These are phyloP conservation scores for Mollisiaceae sp. DNA, from an alignment of 2,329 filamentous ascomycete species.

Conservation along the genomic window DNA sequence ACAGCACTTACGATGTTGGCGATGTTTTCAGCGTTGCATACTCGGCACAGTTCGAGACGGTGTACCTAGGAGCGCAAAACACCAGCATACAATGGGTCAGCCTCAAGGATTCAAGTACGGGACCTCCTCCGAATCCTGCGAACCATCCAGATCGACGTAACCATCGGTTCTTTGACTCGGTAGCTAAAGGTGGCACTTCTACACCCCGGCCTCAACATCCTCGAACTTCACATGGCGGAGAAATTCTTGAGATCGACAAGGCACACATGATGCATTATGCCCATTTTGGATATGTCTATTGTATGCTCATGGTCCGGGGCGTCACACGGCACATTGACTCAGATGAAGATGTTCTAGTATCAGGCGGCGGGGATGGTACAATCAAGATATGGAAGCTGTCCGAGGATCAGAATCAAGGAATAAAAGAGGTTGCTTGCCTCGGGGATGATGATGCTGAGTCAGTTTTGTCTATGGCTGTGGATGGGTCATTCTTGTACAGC, in stretches of 20 bases:
- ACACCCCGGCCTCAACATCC: conserved; percentile 65
- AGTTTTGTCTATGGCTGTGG: conserved; percentile 79
- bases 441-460: conserved; percentile 67
- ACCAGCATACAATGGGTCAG: conserved; percentile 94
- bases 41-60: conserved; percentile 76
- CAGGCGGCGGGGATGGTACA: conserved; percentile 89
- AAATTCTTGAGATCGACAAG: conserved; percentile 79
- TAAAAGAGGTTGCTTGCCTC: conserved; percentile 71
- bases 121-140: conserved; percentile 65
- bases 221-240: conserved; percentile 57
- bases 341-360: conserved; percentile 82
- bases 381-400: conserved; percentile 89
- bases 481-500: conserved; percentile 91
- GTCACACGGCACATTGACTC: conserved; percentile 68
- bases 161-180: conserved; percentile 94
- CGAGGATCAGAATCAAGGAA: conserved; percentile 59
- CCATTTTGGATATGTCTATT: conserved; percentile 95
- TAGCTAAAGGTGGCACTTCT: conserved; percentile 80
- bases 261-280: conserved; percentile 86
- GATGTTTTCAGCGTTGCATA: conserved; percentile 97
- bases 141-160: conserved; percentile 77
- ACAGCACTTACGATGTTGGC: conserved; percentile 91
- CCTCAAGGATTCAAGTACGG: conserved; percentile 65
- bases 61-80: conserved; percentile 94
- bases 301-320: conserved; percentile 85